phyloP scores from a whole-genome alignment of 495 filamentous ascomycete species.

The Delitschia confertaspora region DNA sequence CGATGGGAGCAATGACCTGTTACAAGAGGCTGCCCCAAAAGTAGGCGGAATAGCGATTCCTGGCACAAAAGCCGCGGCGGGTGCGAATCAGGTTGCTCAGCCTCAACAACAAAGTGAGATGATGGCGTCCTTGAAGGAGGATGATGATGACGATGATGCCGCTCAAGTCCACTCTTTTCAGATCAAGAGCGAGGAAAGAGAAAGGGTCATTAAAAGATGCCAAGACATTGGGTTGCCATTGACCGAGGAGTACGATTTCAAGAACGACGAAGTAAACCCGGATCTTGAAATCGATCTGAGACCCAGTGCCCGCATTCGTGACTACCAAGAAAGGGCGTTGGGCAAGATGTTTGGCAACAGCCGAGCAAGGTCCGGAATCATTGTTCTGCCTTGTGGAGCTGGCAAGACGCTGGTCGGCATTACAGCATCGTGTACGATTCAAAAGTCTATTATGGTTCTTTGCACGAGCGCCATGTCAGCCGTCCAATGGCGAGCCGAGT shows the following conservation, averaged over 20 bases:
- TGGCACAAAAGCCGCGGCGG: slow-evolving; percentile 86
- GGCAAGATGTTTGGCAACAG: slow-evolving; percentile 99
- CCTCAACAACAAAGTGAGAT: slow-evolving; percentile 42
- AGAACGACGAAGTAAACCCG: slow-evolving; percentile 83
- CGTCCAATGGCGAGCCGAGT: slow-evolving; percentile 92
- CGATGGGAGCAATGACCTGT: slow-evolving; percentile 60
- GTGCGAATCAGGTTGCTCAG: slow-evolving; percentile 54
- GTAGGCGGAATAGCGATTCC: slow-evolving; percentile 89
- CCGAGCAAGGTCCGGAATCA: slow-evolving; percentile 91
- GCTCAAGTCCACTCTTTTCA: slow-evolving; percentile 94
- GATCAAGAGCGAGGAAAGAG: slow-evolving; percentile 66
- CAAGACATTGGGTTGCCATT: slow-evolving; percentile 78
- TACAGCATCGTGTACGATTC: slow-evolving; percentile 93
- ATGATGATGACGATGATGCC: slow-evolving; percentile 85
- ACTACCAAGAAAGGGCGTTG: slow-evolving; percentile 92
- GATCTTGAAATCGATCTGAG: slow-evolving; percentile 86
- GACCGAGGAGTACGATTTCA: slow-evolving; percentile 94
- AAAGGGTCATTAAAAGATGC: slow-evolving; percentile 82
- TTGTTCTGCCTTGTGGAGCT: slow-evolving; percentile 92
- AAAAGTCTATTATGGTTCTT: slow-evolving; percentile 88
- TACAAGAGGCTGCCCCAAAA: slow-evolving; percentile 71
- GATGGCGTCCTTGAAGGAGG: slow-evolving; percentile 51
- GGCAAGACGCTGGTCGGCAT: slow-evolving; percentile 97
- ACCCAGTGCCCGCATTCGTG: slow-evolving; percentile 74
- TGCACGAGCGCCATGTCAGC: slow-evolving; percentile 98